These are phyloP conservation scores for Botrytis byssoidea DNA, from an alignment of 2,329 filamentous ascomycete genomes.

Conservation along the genomic window DNA sequence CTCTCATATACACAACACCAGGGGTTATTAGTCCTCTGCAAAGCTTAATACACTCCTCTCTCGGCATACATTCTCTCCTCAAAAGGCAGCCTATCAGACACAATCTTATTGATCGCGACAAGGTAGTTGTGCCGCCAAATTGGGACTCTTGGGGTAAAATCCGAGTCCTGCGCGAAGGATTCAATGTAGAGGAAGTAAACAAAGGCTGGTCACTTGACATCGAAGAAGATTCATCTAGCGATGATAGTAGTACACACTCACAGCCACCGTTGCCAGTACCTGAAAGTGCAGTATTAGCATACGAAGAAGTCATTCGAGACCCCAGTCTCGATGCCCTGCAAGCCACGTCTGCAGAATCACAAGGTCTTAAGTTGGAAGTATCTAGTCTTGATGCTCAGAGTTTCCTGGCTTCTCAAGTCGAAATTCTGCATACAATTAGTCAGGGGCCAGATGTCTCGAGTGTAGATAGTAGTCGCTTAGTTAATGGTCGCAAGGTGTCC, in stretches of 20 bases:
- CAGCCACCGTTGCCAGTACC: conserved; percentile 20
- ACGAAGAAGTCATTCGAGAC: conserved; percentile 77
- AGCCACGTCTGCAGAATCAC: conserved; percentile 49
- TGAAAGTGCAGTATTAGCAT: conserved; percentile 66
- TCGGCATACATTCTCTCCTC: conserved; percentile 81
- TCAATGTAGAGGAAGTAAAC: conserved; percentile 85
- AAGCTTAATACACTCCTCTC: conserved; percentile 76
- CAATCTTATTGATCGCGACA: conserved; percentile 90
- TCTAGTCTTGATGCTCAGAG: conserved; percentile 71
- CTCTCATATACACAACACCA: conserved; percentile 80
- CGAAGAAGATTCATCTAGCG: conserved; percentile 51
- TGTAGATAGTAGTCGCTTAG: conserved; percentile 33
- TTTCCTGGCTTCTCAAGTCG: conserved; percentile 74
- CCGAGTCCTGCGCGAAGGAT: conserved; percentile 82
- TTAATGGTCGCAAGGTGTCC: conserved; percentile 30
- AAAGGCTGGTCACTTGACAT: conserved; percentile 84
- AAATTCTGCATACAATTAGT: conserved; percentile 65
- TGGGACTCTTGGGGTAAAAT: conserved; percentile 99
- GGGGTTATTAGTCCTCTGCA: conserved; percentile 75
- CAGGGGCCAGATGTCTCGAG: conserved; percentile 52
- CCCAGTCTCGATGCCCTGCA: conserved; percentile 63
- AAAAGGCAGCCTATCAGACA: conserved; percentile 78
- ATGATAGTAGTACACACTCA: conserved; percentile 34
- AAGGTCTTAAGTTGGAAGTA: conserved; percentile 48
- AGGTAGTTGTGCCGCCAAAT: conserved; percentile 90